Base-by-base conservation (phyloP, 2,329 filamentous ascomycete genomes). In the Fusarium sp. region DNA sequence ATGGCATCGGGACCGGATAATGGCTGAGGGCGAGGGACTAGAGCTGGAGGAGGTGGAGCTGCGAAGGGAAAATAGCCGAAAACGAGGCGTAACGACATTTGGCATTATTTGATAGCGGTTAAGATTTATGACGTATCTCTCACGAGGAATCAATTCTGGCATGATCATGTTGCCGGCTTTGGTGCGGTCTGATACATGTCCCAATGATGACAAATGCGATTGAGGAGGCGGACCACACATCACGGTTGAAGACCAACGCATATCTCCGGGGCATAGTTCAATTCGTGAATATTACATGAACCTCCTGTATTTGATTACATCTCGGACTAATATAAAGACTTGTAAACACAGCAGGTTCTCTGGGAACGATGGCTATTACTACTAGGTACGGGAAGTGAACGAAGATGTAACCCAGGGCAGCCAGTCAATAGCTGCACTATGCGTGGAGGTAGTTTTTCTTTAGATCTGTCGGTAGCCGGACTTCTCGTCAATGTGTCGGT, bases 401-500 rank as follows among this genome's bases (percentile, higher is more conserved):
- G 23, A 39, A 13, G 16, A 36, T 43, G 53, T 28, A 39, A 34
- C 28, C 13, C 48, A 48, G 31, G n/a, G 28, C n/a, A 16, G 57
- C 65, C 65, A 57, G 31, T 72, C 57, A 57, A 65, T 54, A 48
- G 60, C 47, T n/a, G 31, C 12, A 18, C n/a, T 16, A 43, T 13
- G 23, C 13, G 23, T 18, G 12, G 13, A 41, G 31, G 18, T 48
- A 18, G 16, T 28, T 40, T 16, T 34, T 40, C 23, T 41, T 78
- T 87, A 88, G 34, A 84, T 81, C 54, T 85, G 80, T 65, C 79
- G 80, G 69, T 82, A 82, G 55, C 90, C 89, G 68, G 81, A 88
- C 88, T 96, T 96, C 85, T 94, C 90, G 77, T 95, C 93, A 75
- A 96, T 95, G 76, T 92, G 87, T 63, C 90, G 88, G 82, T 94